Conservation (phyloP, 768 basidiomycete genomes). For the Podaxis sp. region DNA sequence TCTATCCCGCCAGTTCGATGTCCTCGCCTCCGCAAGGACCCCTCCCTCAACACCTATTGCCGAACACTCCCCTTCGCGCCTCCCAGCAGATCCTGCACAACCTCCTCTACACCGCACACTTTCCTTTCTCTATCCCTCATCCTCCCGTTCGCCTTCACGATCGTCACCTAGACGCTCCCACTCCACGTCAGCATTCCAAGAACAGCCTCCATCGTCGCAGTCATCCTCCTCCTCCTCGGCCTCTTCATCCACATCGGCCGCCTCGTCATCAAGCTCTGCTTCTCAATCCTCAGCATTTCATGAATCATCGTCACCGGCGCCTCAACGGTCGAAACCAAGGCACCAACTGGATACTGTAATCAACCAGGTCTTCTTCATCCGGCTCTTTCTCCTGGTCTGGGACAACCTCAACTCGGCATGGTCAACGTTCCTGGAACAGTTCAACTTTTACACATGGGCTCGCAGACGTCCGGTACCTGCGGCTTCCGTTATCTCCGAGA, state of each 20-base stretch:
- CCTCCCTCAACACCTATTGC: constrained; percentile 57
- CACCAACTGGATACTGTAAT: constrained; percentile 42
- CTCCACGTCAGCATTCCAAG: constrained; percentile 57
- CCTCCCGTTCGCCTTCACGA: neutral
- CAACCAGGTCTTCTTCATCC: constrained; percentile 68
- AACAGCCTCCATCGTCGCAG: constrained; percentile 15
- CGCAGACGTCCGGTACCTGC: constrained; percentile 14
- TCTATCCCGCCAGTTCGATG: constrained; percentile 82
- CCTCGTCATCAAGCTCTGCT: constrained; percentile 23
- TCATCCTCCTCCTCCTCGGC: constrained; percentile 14
- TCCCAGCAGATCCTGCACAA: constrained; percentile 38
- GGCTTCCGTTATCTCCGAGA: constrained; percentile 12
- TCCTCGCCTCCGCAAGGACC: constrained; percentile 58
- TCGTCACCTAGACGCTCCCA: constrained; percentile 52
- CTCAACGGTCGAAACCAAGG: constrained; percentile 33
- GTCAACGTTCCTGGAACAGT: constrained; percentile 40
- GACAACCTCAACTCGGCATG: constrained; percentile 64
- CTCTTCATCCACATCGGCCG: constrained; percentile 24
- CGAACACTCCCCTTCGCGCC: constrained; percentile 32
- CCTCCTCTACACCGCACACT: constrained; percentile 59
- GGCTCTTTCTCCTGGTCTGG: constrained; percentile 70
- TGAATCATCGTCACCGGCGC: constrained; percentile 22
- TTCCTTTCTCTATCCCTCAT: constrained; percentile 39
- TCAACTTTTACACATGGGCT: constrained; percentile 18
- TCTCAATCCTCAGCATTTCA: constrained; percentile 26